Conservation (phyloP, 164 flowering plant species). For the Piper longum region DNA sequence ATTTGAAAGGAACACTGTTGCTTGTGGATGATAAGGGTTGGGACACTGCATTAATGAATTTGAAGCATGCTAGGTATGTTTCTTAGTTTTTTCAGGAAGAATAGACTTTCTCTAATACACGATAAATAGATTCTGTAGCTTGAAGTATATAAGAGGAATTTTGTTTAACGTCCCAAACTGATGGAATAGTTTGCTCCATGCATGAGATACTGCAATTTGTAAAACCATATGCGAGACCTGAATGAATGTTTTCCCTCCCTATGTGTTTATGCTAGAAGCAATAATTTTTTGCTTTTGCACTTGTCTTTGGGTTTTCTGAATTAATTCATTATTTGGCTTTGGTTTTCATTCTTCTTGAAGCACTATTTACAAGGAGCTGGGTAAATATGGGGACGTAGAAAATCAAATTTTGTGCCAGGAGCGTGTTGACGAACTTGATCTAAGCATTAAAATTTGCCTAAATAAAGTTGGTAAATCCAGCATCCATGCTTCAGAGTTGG, state of each 20-base stretch:
- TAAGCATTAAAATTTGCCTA: conserved; percentile 73
- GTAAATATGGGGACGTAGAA: conserved; percentile 85
- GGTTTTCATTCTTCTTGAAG: conserved; percentile 17
- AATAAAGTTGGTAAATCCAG: conserved; percentile 88
- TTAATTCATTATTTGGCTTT: neutral
- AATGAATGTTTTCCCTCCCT: neutral
- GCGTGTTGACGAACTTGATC: conserved; percentile 94
- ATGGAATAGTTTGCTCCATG: neutral
- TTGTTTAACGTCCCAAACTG: neutral
- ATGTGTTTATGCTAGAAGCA: neutral
- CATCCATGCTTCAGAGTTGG: conserved; percentile 62
- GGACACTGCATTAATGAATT: conserved; percentile 73
- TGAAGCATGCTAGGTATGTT: conserved; percentile 79
- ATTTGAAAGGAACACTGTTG: conserved; percentile 76
- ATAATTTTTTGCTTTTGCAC: neutral
- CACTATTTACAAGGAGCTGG: conserved; percentile 95
- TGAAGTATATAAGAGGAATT: neutral
- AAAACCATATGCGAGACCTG: neutral
- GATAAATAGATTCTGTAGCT: no score
- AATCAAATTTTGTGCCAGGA: conserved; percentile 85
- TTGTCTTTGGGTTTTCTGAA: neutral
- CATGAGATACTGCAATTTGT: neutral
- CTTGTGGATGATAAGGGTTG: conserved; percentile 92
- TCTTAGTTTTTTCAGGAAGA: neutral
- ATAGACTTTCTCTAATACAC: neutral